phyloP scores from a whole-genome alignment of 805 yeast genomes.

The Sugiyamaella floridensis region DNA sequence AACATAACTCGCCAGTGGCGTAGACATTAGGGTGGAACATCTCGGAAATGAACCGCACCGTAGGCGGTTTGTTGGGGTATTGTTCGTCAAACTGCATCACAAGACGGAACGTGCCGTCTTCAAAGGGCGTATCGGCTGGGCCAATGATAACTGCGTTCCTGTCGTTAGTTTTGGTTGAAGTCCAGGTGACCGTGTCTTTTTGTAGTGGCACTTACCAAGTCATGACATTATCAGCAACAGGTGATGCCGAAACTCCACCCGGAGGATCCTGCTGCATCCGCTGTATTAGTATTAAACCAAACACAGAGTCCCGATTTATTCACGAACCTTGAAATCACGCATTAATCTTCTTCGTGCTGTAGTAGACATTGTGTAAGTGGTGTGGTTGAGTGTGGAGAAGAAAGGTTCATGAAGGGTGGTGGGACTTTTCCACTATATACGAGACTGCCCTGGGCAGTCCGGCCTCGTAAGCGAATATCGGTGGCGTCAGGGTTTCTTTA shows the following conservation, averaged over 20 bases:
- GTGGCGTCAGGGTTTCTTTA: no score
- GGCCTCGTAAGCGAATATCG: no score
- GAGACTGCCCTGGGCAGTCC: neutral
- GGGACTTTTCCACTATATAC: neutral
- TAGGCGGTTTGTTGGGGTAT: slow-evolving; percentile 95
- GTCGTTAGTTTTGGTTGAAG: slow-evolving; percentile 1
- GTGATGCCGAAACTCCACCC: slow-evolving; percentile 95
- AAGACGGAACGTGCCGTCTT: slow-evolving; percentile 91
- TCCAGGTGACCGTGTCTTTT: neutral
- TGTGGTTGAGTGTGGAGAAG: neutral
- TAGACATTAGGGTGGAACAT: slow-evolving; percentile 99
- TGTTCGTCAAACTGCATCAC: slow-evolving; percentile 89
- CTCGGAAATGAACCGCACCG: slow-evolving; percentile 80
- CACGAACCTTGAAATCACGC: slow-evolving; percentile 88
- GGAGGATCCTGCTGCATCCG: slow-evolving; percentile 98
- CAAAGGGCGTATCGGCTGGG: slow-evolving; percentile 95
- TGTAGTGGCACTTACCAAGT: slow-evolving; percentile 46
- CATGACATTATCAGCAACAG: slow-evolving; percentile 95
- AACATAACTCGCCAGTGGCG: slow-evolving; percentile 89
- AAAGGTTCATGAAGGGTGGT: neutral
- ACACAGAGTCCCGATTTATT: no score
- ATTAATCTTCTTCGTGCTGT: slow-evolving; percentile 98
- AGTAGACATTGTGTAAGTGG: slow-evolving; percentile 63
- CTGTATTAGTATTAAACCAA: slow-evolving; percentile 27
- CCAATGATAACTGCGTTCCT: slow-evolving; percentile 95